These are phyloP conservation scores for Colletotrichum simmondsii DNA, from an alignment of 2,329 filamentous ascomycete genomes.

Conservation along the genomic window DNA sequence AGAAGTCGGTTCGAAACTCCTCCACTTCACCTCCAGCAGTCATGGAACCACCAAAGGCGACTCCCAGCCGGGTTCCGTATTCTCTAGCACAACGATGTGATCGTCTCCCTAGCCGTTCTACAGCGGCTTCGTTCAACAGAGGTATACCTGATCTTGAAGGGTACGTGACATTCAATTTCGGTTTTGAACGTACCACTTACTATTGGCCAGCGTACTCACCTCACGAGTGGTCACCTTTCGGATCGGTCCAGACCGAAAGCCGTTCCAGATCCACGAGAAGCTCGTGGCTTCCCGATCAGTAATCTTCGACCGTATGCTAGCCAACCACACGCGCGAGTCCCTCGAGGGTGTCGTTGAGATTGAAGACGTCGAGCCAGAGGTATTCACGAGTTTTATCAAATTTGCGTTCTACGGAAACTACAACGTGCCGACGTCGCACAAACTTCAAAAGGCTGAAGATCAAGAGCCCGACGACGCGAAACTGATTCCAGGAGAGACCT, in stretches of 20 bases:
- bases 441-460: neutral
- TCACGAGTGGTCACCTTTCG: neutral
- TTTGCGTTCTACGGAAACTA: neutral
- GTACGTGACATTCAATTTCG: neutral
- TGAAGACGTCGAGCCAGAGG: neutral
- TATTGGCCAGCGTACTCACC: neutral
- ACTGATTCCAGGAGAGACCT: neutral
- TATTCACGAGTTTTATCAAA: constrained; percentile 1
- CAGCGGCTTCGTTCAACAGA: neutral
- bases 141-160: neutral
- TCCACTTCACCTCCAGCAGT: neutral
- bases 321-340: neutral
- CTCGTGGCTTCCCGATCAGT: neutral
- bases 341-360: neutral
- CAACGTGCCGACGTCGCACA: neutral
- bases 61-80: no score
- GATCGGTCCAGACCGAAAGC: neutral
- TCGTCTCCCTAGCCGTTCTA: no score
- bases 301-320: neutral
- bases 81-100: neutral
- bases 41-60: neutral
- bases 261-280: constrained; percentile 10
- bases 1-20: neutral
- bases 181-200: neutral
- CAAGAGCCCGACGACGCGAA: neutral